These are phyloP conservation scores for Vishniacozyma victoriae DNA, from an alignment of 768 basidiomycete species.

Conservation along the genomic window DNA sequence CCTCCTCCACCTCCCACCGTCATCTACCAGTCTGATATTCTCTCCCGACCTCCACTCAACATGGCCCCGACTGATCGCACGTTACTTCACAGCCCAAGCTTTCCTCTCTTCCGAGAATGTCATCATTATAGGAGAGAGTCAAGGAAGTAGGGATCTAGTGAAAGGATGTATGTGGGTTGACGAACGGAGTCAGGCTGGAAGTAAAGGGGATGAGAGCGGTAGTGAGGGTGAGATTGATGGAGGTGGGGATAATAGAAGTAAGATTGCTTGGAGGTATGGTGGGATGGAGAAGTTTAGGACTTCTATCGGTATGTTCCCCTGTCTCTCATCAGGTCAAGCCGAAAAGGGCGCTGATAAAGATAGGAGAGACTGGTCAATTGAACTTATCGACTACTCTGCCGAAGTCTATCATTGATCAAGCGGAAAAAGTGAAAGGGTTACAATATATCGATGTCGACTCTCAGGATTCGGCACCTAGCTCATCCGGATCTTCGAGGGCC, in stretches of 20 bases:
- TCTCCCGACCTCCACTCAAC: slow-evolving; percentile 82
- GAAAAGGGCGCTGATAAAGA: not conserved
- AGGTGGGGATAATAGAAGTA: slow-evolving; percentile 57
- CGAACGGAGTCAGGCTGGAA: slow-evolving; percentile 29
- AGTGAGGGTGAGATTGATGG: slow-evolving; percentile 47
- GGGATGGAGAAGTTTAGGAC: slow-evolving; percentile 88
- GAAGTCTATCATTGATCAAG: not conserved
- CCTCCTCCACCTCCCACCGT: slow-evolving; percentile 74
- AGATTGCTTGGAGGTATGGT: slow-evolving; percentile 97
- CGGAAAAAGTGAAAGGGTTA: not conserved
- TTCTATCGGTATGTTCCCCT: slow-evolving; percentile 53
- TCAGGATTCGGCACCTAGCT: not conserved
- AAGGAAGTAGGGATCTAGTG: slow-evolving; percentile 55
- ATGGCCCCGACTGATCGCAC: slow-evolving; percentile 75
- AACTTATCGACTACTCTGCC: slow-evolving; percentile 1
- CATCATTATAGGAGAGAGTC: slow-evolving; percentile 58
- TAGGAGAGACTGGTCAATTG: not conserved
- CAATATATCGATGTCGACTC: not conserved
- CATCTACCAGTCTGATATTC: slow-evolving; percentile 61
- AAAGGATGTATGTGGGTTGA: slow-evolving; percentile 77
- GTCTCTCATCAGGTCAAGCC: not conserved
- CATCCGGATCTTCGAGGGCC: not conserved
- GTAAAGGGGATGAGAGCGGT: slow-evolving; percentile 43
- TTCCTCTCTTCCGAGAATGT: slow-evolving; percentile 65
- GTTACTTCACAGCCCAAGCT: slow-evolving; percentile 86